These are phyloP conservation scores for Aspergillus funiculosus DNA, from an alignment of 495 filamentous ascomycete species.

Conservation along the genomic window DNA sequence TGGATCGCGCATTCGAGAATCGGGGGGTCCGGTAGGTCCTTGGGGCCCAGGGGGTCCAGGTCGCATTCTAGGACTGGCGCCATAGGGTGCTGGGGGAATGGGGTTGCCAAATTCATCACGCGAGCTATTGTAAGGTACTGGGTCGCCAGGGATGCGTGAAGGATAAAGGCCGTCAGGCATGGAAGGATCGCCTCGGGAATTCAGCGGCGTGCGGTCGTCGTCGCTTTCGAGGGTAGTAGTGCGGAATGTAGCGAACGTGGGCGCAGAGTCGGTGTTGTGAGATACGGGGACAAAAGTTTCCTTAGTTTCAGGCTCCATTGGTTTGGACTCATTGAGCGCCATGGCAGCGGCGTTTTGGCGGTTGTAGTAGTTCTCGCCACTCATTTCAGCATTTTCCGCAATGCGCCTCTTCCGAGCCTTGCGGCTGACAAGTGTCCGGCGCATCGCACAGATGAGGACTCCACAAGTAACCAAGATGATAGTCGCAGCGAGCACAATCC, in stretches of 20 bases:
- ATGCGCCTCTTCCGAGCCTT: conserved; percentile 90
- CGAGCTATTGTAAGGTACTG: conserved; percentile 33
- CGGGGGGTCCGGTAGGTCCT: conserved; percentile 37
- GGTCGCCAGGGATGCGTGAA: conserved; percentile 19
- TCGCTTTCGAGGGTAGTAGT: conserved; percentile 54
- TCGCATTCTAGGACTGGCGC: conserved; percentile 35
- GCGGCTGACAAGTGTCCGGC: conserved; percentile 82
- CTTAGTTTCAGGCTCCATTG: conserved; percentile 43
- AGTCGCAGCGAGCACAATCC: conserved; percentile 86
- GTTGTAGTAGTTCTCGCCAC: conserved; percentile 83
- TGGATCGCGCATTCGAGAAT: conserved; percentile 51
- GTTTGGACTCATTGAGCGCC: conserved; percentile 33
- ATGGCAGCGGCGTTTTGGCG: conserved; percentile 53
- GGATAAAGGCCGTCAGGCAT: conserved; percentile 22
- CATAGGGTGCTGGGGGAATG: conserved; percentile 41
- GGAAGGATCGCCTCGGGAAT: conserved; percentile 43
- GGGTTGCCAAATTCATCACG: conserved; percentile 69
- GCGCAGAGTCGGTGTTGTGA: conserved; percentile 50
- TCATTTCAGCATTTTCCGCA: conserved; percentile 91
- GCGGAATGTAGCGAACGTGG: conserved; percentile 76
- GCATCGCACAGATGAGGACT: conserved; percentile 94
- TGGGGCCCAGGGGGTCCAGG: conserved; percentile 42
- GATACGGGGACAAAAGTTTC: conserved; percentile 48
- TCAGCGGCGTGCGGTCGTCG: conserved; percentile 82
- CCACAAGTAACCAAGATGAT: conserved; percentile 78